A percentile compares a stretch with the other conserved stretches of the same genome.
phyloP scores from a whole-genome alignment of 208 protist genomes.

The Crithidia expoeki region DNA sequence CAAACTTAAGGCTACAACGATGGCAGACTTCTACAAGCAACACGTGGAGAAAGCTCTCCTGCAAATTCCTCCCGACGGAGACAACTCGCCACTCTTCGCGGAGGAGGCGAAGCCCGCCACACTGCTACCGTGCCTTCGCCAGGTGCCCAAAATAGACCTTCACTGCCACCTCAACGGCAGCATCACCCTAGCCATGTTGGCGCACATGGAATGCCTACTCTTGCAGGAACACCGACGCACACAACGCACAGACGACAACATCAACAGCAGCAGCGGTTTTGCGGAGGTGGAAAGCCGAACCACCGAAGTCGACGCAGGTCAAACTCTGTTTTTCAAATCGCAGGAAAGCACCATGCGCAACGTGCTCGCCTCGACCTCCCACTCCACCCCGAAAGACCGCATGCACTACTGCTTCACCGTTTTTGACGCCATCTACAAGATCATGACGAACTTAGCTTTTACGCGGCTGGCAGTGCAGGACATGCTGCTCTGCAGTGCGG shows the following conservation, averaged over 20 bases:
- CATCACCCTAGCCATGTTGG: slow-evolving; percentile 57
- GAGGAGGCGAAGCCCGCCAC: not conserved
- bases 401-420: slow-evolving; percentile 83
- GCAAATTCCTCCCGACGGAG: no score
- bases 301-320: not conserved
- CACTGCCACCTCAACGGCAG: slow-evolving; percentile 86
- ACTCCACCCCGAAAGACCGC: slow-evolving; percentile 31
- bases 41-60: no score
- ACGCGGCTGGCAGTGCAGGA: slow-evolving; percentile 85
- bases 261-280: not conserved
- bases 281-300: not conserved
- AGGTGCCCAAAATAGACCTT: slow-evolving; percentile 68
- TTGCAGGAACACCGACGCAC: slow-evolving; percentile 10
- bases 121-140: slow-evolving; percentile 20
- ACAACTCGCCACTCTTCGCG: not conserved
- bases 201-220: slow-evolving; percentile 51
- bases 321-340: slow-evolving; percentile 34
- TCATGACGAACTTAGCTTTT: slow-evolving; percentile 76
- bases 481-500: slow-evolving; percentile 65
- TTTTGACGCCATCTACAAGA: slow-evolving; percentile 82
- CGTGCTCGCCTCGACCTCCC: slow-evolving; percentile 17
- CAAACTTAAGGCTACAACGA: no score
- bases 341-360: slow-evolving; percentile 26
- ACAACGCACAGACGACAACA: not conserved
- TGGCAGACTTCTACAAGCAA: no score